phyloP scores from a whole-genome alignment of 441 rosid species.

The Aleurites moluccanus region DNA sequence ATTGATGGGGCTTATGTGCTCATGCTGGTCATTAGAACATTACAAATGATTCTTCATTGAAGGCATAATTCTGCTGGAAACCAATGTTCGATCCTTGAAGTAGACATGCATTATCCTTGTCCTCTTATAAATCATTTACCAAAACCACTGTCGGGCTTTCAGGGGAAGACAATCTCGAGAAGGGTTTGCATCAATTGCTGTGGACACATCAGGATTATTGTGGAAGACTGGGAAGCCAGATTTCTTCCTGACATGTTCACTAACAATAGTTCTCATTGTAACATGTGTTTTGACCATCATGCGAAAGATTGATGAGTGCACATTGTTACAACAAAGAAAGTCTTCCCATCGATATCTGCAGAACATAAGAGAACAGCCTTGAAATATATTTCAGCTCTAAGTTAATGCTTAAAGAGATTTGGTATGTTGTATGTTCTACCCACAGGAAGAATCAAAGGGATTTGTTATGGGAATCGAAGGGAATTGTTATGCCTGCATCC shows the following conservation, averaged over 20 bases:
- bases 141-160: constrained; percentile 18
- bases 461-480: neutral
- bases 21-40: neutral
- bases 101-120: neutral
- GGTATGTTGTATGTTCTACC: neutral
- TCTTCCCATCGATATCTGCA: neutral
- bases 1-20: neutral
- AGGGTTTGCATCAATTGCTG: constrained; percentile 46
- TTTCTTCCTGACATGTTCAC: constrained; percentile 24
- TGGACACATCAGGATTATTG: constrained; percentile 25
- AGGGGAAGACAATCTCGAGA: constrained; percentile 45
- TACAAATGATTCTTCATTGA: neutral
- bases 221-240: constrained; percentile 31
- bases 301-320: constrained; percentile 23
- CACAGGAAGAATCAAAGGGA: neutral
- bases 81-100: neutral
- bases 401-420: constrained; percentile 1
- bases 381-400: neutral
- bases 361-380: constrained; percentile 12
- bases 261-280: constrained; percentile 30
- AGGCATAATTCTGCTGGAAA: neutral
- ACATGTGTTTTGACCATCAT: constrained; percentile 29
- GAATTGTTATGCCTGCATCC: too few species aligned
- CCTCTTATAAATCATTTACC: neutral
- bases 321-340: constrained; percentile 14